These are phyloP conservation scores for Pugionium cornutum DNA, from an alignment of 345 rosid genomes.

Conservation along the genomic window DNA sequence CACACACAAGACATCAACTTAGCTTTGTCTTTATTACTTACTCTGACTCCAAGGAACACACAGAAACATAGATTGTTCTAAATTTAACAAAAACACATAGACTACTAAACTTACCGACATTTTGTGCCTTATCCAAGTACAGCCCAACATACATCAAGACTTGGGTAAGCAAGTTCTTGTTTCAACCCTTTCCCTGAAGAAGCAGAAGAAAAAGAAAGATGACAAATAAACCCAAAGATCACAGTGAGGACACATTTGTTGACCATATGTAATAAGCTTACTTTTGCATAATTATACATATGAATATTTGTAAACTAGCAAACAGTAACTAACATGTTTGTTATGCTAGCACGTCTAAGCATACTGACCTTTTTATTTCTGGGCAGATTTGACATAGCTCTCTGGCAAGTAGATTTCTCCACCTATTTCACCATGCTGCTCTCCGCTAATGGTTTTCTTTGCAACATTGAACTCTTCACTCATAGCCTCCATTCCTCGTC, in stretches of 20 bases:
- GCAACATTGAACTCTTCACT: slow-evolving; percentile 88
- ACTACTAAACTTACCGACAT: slow-evolving; percentile 64
- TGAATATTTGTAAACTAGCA: slow-evolving; percentile 1
- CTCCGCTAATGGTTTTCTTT: slow-evolving; percentile 89
- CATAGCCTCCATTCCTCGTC: slow-evolving; percentile 92
- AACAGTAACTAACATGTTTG: not conserved
- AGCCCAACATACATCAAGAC: slow-evolving; percentile 20
- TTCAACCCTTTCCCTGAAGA: slow-evolving; percentile 20
- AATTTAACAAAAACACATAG: slow-evolving; percentile 34
- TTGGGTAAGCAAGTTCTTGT: slow-evolving; percentile 29
- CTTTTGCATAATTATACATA: not conserved
- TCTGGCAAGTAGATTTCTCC: slow-evolving; percentile 94
- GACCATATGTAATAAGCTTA: slow-evolving; percentile 4
- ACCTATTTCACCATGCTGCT: slow-evolving; percentile 95
- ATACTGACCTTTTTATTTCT: slow-evolving; percentile 55
- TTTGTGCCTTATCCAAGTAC: slow-evolving; percentile 25
- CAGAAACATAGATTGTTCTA: slow-evolving; percentile 45
- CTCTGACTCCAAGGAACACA: slow-evolving; percentile 27
- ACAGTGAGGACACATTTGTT: not conserved
- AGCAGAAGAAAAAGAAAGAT: slow-evolving; percentile 9
- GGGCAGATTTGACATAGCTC: slow-evolving; percentile 51
- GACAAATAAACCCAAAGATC: not conserved
- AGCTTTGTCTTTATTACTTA: slow-evolving; percentile 44
- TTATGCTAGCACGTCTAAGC: not conserved
- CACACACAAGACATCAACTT: slow-evolving; percentile 17